Evolutionary conservation across 306 rosid species (phyloP).

Genomic region (barrel medic (Medicago truncatula)): DNA sequence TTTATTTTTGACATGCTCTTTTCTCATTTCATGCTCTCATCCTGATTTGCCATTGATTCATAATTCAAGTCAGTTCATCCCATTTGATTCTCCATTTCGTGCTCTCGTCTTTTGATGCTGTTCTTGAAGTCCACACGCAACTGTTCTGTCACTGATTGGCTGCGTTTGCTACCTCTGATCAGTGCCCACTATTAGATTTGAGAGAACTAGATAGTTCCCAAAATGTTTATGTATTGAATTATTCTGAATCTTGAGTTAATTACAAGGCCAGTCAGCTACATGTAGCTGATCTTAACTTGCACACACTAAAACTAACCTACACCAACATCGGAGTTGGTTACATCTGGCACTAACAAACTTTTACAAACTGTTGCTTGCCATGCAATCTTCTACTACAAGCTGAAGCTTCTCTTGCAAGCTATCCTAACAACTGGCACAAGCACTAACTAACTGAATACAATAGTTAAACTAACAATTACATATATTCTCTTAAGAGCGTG

Average conservation of each 20-base stretch:
- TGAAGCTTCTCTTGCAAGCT: background rate
- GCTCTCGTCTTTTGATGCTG: background rate
- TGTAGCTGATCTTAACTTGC: background rate
- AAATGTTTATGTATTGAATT: background rate
- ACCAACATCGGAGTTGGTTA: background rate
- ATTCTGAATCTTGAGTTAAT: slow-evolving; percentile 4
- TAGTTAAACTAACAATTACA: background rate
- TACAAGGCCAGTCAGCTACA: background rate
- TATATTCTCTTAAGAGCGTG: background rate
- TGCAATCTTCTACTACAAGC: background rate
- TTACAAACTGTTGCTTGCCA: background rate
- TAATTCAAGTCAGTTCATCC: background rate
- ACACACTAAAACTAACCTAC: background rate
- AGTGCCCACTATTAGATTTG: background rate
- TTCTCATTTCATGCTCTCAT: background rate
- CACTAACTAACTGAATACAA: background rate
- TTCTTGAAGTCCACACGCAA: background rate
- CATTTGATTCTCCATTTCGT: slow-evolving; percentile 1
- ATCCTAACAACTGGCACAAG: background rate
- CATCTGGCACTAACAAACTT: background rate
- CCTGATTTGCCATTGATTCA: background rate
- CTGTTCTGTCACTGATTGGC: background rate
- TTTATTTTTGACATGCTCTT: background rate
- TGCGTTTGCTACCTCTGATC: no score
- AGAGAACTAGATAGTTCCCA: background rate